Conservation (phyloP, 2,329 filamentous ascomycete genomes). For the Colletotrichum sp. region DNA sequence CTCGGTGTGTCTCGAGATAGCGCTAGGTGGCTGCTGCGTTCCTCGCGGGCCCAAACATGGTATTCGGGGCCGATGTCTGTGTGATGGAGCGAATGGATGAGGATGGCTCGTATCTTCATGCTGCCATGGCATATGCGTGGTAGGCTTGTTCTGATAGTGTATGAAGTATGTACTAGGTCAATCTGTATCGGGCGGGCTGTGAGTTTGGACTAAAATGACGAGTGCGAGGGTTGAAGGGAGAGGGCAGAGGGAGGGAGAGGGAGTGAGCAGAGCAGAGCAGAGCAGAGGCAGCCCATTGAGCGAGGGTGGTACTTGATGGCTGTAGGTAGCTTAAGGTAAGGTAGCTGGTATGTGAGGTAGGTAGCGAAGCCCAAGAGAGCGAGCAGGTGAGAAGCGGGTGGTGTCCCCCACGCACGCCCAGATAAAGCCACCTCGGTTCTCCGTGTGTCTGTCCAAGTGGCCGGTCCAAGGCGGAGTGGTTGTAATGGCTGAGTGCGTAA, state of each 20-base stretch:
- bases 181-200: background rate
- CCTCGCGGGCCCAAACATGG: background rate
- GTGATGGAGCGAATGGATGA: background rate
- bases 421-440: background rate
- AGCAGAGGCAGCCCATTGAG: background rate
- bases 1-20: background rate
- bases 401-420: background rate
- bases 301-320: background rate
- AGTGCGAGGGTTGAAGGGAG: background rate
- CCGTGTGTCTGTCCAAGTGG: background rate
- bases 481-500: background rate
- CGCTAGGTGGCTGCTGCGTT: background rate
- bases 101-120: background rate
- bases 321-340: background rate
- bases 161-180: background rate
- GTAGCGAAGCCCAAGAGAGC: background rate
- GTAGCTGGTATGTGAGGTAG: background rate
- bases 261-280: background rate
- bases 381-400: background rate
- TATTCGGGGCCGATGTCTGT: background rate
- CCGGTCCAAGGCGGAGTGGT: background rate
- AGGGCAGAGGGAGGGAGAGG: background rate
- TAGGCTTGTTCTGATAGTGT: background rate
- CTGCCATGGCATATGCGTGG: background rate
- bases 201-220: background rate